Conservation (phyloP, 129 eudicot species). For the Deinandra increscens region DNA sequence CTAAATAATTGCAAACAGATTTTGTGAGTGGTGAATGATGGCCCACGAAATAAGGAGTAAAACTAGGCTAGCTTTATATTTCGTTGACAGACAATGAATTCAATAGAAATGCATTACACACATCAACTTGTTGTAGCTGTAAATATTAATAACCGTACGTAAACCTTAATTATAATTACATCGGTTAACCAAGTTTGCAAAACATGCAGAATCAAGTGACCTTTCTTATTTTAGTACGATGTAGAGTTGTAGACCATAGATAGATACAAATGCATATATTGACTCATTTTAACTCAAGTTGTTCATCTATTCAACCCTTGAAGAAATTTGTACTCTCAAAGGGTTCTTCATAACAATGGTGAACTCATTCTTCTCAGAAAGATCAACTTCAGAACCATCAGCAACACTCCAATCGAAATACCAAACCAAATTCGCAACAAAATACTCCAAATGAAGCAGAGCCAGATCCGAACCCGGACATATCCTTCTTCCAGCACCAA, state of each 20-base stretch:
- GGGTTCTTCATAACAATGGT: constrained; percentile 49
- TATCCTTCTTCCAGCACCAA: constrained; percentile 65
- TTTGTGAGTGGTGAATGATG: too few relatives aligned
- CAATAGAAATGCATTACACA: too few relatives aligned
- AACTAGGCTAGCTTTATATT: too few relatives aligned
- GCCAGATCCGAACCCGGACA: constrained; percentile 60
- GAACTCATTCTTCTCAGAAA: constrained; percentile 42
- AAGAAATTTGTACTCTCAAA: constrained; percentile 22
- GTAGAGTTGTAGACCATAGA: neutral
- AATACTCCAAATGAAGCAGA: constrained; percentile 54
- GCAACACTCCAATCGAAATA: constrained; percentile 34
- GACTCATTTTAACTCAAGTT: constrained; percentile 2
- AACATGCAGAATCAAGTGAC: too few relatives aligned
- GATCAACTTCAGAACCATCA: constrained; percentile 33
- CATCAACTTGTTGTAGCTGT: too few relatives aligned
- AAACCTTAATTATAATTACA: too few relatives aligned
- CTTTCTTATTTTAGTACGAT: constrained; percentile 9
- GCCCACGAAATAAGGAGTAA: too few relatives aligned
- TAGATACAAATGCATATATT: neutral
- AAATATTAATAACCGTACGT: too few relatives aligned
- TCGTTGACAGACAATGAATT: too few relatives aligned
- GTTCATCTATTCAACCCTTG: constrained; percentile 18
- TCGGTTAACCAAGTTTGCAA: neutral
- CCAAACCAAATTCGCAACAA: constrained; percentile 64
- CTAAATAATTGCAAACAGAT: too few relatives aligned